Percentiles rank a stretch among this genome's conserved stretches.
Evolutionary conservation across 1,139 yeast species (phyloP).

Genomic region (Yamadazyma siamensis): DNA sequence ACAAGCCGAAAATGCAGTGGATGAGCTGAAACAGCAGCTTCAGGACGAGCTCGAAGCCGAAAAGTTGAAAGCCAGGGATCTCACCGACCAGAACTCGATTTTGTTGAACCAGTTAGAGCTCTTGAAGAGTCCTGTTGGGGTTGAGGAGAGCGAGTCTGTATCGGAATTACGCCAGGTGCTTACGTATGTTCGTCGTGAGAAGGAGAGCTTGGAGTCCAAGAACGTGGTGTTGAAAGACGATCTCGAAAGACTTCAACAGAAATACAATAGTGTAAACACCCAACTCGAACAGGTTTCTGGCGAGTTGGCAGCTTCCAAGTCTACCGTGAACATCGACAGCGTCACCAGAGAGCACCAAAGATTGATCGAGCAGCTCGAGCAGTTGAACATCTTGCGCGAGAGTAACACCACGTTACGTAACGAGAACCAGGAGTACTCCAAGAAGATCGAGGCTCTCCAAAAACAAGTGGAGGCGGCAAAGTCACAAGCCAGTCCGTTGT

Average conservation of each 20-base stretch:
- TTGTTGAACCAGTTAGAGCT: slow-evolving; percentile 69
- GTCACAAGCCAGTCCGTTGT: slow-evolving; percentile 19
- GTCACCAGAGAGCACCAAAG: slow-evolving; percentile 49
- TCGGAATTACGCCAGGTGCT: slow-evolving; percentile 48
- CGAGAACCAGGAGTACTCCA: slow-evolving; percentile 35
- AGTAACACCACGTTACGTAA: slow-evolving; percentile 66
- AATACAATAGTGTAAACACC: background rate
- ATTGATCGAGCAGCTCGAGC: slow-evolving; percentile 59
- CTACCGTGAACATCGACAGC: slow-evolving; percentile 35
- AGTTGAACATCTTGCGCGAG: slow-evolving; percentile 68
- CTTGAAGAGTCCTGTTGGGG: slow-evolving; percentile 16
- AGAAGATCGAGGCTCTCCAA: slow-evolving; percentile 22
- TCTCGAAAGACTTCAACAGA: slow-evolving; percentile 1
- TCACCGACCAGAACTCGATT: slow-evolving; percentile 63
- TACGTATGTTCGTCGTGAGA: slow-evolving; percentile 67
- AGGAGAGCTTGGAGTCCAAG: slow-evolving; percentile 67
- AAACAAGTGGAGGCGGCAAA: slow-evolving; percentile 8
- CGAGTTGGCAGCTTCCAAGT: slow-evolving; percentile 36
- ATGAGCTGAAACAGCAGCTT: slow-evolving; percentile 26
- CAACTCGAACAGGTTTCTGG: slow-evolving; percentile 46
- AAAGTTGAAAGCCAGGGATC: slow-evolving; percentile 49
- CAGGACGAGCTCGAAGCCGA: slow-evolving; percentile 54
- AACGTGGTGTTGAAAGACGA: slow-evolving; percentile 50
- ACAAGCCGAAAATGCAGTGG: slow-evolving; percentile 23
- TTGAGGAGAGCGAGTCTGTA: slow-evolving; percentile 21